Percentiles rank a stretch among this genome's conserved stretches.
phyloP scores from a whole-genome alignment of 2,329 filamentous ascomycete genomes.

The Gremmenia infestans region DNA sequence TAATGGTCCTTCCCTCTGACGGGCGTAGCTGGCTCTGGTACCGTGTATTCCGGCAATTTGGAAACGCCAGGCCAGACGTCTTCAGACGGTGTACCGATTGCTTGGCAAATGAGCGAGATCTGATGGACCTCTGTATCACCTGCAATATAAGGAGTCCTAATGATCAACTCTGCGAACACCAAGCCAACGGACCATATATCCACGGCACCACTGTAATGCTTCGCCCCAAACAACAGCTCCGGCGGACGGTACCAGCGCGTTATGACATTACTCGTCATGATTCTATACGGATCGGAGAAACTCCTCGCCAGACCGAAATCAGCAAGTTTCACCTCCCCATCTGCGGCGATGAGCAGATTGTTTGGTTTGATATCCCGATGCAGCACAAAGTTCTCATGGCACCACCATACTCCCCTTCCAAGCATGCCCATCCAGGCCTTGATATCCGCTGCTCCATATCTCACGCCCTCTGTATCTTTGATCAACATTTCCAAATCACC shows the following conservation, averaged over 20 bases:
- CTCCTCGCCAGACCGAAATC: conserved; percentile 93
- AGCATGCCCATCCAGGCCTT: conserved; percentile 99
- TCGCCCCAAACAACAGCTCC: conserved; percentile 85
- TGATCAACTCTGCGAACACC: conserved; percentile 86
- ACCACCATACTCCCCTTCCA: conserved; percentile 89
- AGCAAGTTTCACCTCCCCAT: conserved; percentile 90
- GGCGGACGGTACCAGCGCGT: conserved; percentile 96
- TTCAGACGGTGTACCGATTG: conserved; percentile 85
- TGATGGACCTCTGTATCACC: conserved; percentile 84
- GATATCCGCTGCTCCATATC: conserved; percentile 84
- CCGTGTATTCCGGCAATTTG: conserved; percentile 73
- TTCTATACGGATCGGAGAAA: conserved; percentile 81
- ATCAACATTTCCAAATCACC: conserved; percentile 95
- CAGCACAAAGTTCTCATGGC: conserved; percentile 87
- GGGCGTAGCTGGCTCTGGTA: conserved; percentile 50
- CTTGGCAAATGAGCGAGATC: conserved; percentile 75
- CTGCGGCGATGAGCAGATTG: conserved; percentile 89
- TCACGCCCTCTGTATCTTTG: conserved; percentile 71
- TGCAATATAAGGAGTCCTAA: conserved; percentile 77
- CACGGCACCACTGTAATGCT: conserved; percentile 83
- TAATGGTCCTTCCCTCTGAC: conserved; percentile 68
- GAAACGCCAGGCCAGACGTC: conserved; percentile 93
- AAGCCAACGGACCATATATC: conserved; percentile 93
- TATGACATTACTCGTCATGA: conserved; percentile 93
- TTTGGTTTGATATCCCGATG: conserved; percentile 99